Percentiles rank a stretch among this genome's conserved stretches.
These are phyloP conservation scores for Torulaspora maleeae DNA, from an alignment of 805 yeast species.

Conservation along the genomic window DNA sequence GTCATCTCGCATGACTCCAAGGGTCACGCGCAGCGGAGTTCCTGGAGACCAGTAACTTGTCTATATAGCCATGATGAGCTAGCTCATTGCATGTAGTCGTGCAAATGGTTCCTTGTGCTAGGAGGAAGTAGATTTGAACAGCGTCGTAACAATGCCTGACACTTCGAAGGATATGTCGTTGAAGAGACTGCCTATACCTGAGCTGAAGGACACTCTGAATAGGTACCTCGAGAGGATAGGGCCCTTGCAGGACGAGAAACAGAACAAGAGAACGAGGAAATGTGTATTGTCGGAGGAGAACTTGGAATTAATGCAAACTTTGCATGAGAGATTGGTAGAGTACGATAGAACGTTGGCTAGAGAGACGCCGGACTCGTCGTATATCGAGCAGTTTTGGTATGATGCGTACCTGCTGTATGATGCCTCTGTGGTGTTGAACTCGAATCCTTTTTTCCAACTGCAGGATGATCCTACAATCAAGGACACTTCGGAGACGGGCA, in stretches of 20 bases:
- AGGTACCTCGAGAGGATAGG: conserved; percentile 61
- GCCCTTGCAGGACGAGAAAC: conserved; percentile 77
- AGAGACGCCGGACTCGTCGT: conserved; percentile 64
- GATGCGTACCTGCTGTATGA: conserved; percentile 85
- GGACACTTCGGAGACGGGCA: conserved; percentile 32
- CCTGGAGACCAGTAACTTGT: too few relatives aligned
- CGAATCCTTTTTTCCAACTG: conserved; percentile 83
- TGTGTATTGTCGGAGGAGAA: conserved; percentile 38
- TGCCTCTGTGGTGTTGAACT: conserved; percentile 83
- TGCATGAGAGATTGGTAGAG: conserved; percentile 50
- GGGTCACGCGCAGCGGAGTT: not conserved
- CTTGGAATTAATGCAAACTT: conserved; percentile 44
- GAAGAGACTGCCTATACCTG: conserved; percentile 67
- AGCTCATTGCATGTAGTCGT: not conserved
- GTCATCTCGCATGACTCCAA: not conserved
- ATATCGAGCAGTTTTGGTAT: conserved; percentile 92
- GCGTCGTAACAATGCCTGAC: conserved; percentile 1
- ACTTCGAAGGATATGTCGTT: not conserved
- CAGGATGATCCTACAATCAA: conserved; percentile 80
- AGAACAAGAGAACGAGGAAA: conserved; percentile 54
- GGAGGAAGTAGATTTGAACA: not conserved
- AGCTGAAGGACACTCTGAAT: conserved; percentile 58
- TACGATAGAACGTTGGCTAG: conserved; percentile 60
- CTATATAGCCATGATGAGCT: too few relatives aligned
- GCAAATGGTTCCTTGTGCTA: too few relatives aligned